Base-by-base conservation (phyloP, 2,329 filamentous ascomycete species). In the Beauveria scarabaeidicola region DNA sequence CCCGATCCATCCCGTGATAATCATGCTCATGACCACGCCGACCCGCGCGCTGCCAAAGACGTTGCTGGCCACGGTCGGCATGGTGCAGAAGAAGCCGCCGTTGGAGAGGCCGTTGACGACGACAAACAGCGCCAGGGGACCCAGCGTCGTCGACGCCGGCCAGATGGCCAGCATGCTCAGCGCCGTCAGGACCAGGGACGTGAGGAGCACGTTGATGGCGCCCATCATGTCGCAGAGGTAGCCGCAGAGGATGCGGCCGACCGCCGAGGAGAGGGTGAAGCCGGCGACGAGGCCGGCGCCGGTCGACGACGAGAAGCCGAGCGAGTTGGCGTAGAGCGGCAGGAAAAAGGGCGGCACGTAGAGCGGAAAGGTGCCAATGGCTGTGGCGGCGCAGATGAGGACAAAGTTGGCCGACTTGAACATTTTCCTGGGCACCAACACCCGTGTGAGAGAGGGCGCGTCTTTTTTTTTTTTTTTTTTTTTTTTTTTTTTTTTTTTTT, bases 331-430 rank as follows among this genome's bases (percentile, higher is more conserved):
- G 64, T 83, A 84, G 0, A 85, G 71, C 0, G 83, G 83, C 0
- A 86, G 69, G 66, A 85, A 86, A 70, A 84, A 86, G 0, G 83
- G 81, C 0, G 83, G 81, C 0, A 86, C 82, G 60, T 84, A 78
- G 17, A 86, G 75, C 0, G 83, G 79, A 62, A 86, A 86, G 1
- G 81, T 84, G 1, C 75, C 82, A 10, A 86, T 74, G 0, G 76
- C 79, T 0, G 81, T 79, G 5, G 77, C 77, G 4, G 80, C 64
- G 65, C 85, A 85, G 27, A 86, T 68, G 2, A 79, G 68, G 6
- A 73, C 63, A 67, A 85, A 86, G 10, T 74, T 75, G 23, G 75
- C 59, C 58, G 82, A 75, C 32, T 75, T 75, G 67, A 85, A 83
- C 2, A 85, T 70, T 32, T 70, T 70, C 79, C 77, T 79, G 50